These are phyloP conservation scores for Monilinia polystroma DNA, from an alignment of 2,329 filamentous ascomycete genomes.

Conservation along the genomic window DNA sequence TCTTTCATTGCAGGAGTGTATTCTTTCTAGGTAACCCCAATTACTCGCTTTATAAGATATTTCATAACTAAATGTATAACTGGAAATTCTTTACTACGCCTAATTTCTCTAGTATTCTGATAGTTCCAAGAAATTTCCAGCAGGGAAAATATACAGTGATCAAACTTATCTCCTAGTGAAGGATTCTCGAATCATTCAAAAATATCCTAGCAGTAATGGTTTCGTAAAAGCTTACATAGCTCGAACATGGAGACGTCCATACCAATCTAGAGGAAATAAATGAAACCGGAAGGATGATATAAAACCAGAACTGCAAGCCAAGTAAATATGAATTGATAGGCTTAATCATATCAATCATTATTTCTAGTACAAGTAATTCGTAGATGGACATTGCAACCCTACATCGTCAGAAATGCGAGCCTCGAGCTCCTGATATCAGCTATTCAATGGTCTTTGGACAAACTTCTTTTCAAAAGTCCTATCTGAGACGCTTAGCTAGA, in stretches of 20 bases:
- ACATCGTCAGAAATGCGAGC: no score
- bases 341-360: background rate
- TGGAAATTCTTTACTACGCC: background rate
- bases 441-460: no score
- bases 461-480: no score
- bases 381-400: no score
- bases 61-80: background rate
- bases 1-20: rapidly evolving
- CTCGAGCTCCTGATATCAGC: background rate
- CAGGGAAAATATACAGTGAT: background rate
- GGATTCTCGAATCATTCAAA: background rate
- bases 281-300: background rate
- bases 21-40: background rate
- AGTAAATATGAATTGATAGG: no score
- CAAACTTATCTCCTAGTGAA: no score
- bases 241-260: no score
- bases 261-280: background rate
- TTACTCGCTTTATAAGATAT: background rate
- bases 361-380: no score
- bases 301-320: background rate
- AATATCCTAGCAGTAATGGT: background rate
- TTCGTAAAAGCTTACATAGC: background rate
- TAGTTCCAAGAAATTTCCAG: background rate
- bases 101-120: background rate
- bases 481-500: no score